Evolutionary conservation across 2,329 filamentous ascomycete species (phyloP), one percentile per base, ranked within the genome.

Genomic region (Aspergillus sojae): DNA sequence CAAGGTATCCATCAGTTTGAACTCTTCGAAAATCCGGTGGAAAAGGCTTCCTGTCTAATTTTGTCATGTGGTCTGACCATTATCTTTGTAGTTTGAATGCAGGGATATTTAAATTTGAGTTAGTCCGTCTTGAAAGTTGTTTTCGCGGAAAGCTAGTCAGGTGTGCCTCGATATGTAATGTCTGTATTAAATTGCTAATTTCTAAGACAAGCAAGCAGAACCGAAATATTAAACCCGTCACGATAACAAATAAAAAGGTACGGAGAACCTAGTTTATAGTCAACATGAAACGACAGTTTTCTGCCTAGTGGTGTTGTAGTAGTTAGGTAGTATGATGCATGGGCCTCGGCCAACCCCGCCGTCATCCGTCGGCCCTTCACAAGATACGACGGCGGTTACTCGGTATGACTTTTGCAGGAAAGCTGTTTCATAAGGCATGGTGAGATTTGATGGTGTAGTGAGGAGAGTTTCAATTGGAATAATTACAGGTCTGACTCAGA

Each of bases 301-400:
- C 12, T 9, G 28, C 28, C 26, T 50, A 50, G 46, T 50, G 39
- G 39, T 41, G 36, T 28, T 14, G 23, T 28, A 10, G 45, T 53
- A 54, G 50, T 36, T 32, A 9, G 10, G 19, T 54, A 54, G 52
- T 36, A 23, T 54, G 30, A 54, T 54, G 32, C 52, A 39, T 55
- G 32, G 52, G 52, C 52, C 52, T 55, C 52, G 32, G 52, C 34
- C 52, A 54, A 50, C 46, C 46, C 26, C 46, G 23, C 46, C 46
- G 28, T 48, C 14, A 53, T 53, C 52, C 52, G 52, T 26, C 30
- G 28, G 28, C 48, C 52, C 52, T 36, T 55, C 21, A 54, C 52
- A 21, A 54, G 30, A 50, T 30, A 11, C 11, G 26, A 50, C 34
- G 34, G 34, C 34, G 34, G 34, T 19, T 28, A 30, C 16, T 50